Evolutionary conservation across 2,329 filamentous ascomycete genomes (phyloP), one percentile per base, ranked within the genome.

Genomic region (Diaporthe nobilis): DNA sequence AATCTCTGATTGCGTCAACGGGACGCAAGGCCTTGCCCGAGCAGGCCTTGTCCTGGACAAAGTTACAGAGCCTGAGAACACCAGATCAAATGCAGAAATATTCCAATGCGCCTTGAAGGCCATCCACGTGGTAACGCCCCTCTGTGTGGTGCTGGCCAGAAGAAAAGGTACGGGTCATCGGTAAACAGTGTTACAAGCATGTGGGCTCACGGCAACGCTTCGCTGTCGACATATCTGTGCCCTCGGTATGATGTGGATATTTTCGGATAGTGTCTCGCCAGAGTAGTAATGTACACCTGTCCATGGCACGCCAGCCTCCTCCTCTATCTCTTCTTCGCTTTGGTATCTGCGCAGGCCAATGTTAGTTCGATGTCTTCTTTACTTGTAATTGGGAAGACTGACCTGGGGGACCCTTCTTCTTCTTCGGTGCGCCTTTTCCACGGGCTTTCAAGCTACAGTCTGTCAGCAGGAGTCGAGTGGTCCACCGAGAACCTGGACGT

Each of bases 401-500:
- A 80, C 83, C 81, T 77, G 80, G 84, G 82, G 84, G 75, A n/a
- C 88, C 92, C 82, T 88, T 92, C 89, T 97, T 97, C 91, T 98
- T 98, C 90, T 97, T 91, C 10, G 96, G 95, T 60, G 93, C 91
- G 73, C 93, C 93, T 88, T 98, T 98, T 79, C 95, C 96, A 87
- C 95, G 92, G 42, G 90, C 85, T 84, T 95, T 96, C 80, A 93
- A 86, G 80, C 93, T 95, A 81, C 78, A 77, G 22, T 75, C 61
- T 78, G 67, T 77, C 76, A 77, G 73, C 17, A 57, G 70, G 37
- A n/a, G 60, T 67, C 55, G 17, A 49, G 42, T n/a, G 47, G 15
- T 39, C 42, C 22, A 22, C 22, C 55, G 10, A 22, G 6, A 37
- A 28, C 72, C 70, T 55, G 39, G 71, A 82, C 89, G 80, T 88